phyloP scores from a whole-genome alignment of 164 flowering plant species.

The Annona squamosa region DNA sequence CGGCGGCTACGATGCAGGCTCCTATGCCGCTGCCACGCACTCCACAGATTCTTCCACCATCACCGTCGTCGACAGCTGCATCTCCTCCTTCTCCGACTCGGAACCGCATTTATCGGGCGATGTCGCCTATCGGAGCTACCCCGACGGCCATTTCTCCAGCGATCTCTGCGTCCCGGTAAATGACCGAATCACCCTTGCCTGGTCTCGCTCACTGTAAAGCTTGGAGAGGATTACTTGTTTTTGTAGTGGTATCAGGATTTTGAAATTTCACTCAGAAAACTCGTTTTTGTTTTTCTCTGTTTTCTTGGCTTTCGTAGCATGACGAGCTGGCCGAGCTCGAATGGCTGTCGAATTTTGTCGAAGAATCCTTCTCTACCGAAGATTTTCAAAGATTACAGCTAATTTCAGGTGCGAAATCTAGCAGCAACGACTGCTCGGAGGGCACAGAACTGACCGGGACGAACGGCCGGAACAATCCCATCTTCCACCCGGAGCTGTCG shows the following conservation, averaged over 20 bases:
- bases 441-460: slow-evolving; percentile 11
- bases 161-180: slow-evolving; percentile 89
- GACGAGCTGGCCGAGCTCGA: slow-evolving; percentile 90
- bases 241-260: neutral
- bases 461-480: slow-evolving; percentile 18
- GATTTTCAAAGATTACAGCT: slow-evolving; percentile 52
- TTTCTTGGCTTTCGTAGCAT: slow-evolving; percentile 35
- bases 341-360: slow-evolving; percentile 92
- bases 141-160: slow-evolving; percentile 50
- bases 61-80: slow-evolving; percentile 57
- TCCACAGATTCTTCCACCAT: slow-evolving; percentile 50
- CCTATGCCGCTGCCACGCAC: slow-evolving; percentile 20
- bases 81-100: slow-evolving; percentile 60
- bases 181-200: neutral
- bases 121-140: slow-evolving; percentile 23
- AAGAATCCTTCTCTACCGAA: slow-evolving; percentile 77
- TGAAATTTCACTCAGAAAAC: neutral
- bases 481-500: slow-evolving; percentile 40
- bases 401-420: slow-evolving; percentile 36
- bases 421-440: slow-evolving; percentile 18
- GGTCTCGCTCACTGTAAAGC: neutral
- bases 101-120: slow-evolving; percentile 30
- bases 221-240: neutral
- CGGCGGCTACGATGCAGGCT: slow-evolving; percentile 12
- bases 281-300: neutral